Conservation (phyloP, 2,329 filamentous ascomycete genomes). For the Chaetomiaceae sp. region DNA sequence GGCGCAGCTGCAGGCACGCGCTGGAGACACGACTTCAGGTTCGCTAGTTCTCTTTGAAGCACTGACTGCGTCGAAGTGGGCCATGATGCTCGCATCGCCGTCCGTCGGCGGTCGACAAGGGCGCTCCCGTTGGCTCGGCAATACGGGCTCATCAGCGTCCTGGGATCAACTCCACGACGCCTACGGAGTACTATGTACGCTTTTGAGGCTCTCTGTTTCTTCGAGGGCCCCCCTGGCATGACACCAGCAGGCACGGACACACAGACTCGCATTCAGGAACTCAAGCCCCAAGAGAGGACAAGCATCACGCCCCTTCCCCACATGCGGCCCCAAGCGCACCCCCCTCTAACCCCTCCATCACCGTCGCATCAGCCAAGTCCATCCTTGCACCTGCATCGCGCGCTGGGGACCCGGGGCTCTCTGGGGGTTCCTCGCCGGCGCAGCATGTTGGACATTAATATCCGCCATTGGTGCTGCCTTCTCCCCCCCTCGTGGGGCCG, state of each 20-base stretch:
- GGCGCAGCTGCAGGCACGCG: constrained; percentile 10
- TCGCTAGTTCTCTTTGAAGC: background rate
- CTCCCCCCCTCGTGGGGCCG: constrained; percentile 6
- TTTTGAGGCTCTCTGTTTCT: constrained; percentile 1
- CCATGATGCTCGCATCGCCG: background rate
- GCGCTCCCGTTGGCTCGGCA: no score
- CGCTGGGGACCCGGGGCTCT: constrained; percentile 10
- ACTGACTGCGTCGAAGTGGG: background rate
- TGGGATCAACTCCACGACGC: no score
- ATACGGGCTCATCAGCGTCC: background rate
- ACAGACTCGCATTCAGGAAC: constrained; percentile 9
- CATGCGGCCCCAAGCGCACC: constrained; percentile 23
- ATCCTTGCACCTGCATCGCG: constrained; percentile 28
- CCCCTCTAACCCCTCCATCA: constrained; percentile 27
- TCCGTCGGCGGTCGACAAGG: background rate
- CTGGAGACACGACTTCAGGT: background rate
- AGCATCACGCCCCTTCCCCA: constrained; percentile 24
- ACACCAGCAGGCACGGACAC: constrained; percentile 9
- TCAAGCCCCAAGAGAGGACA: constrained; percentile 14
- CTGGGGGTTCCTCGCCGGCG: constrained; percentile 12
- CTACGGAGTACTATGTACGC: no score
- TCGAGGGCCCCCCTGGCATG: background rate
- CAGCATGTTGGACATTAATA: constrained; percentile 25
- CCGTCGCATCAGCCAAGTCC: constrained; percentile 29
- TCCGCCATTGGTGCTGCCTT: constrained; percentile 25